Evolutionary conservation across 2,329 filamentous ascomycete genomes (phyloP).

Genomic region (Ceratocystis papillata): DNA sequence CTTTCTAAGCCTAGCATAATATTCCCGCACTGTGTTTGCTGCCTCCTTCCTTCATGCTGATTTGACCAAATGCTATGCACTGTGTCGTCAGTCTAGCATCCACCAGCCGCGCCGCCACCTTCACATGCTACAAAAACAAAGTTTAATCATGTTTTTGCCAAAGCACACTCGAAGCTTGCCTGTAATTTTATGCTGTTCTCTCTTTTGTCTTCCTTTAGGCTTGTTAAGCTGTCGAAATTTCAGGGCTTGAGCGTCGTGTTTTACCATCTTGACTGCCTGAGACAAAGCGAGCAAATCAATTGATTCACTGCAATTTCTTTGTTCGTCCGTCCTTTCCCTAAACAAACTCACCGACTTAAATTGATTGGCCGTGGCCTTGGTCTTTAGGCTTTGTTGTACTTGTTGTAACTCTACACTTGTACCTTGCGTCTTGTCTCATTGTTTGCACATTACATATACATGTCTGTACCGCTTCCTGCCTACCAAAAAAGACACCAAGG

Average conservation of each 20-base stretch:
- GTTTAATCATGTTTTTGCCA: background rate
- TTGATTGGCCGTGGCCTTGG: too few relatives aligned
- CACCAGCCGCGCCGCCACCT: background rate
- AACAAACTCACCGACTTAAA: background rate
- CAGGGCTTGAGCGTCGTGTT: background rate
- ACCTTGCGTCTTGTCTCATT: too few relatives aligned
- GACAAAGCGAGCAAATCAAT: background rate
- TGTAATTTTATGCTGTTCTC: background rate
- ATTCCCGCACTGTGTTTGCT: background rate
- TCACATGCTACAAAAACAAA: constrained; percentile 3
- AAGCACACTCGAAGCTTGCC: background rate
- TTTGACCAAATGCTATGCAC: background rate
- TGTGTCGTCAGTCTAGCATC: constrained; percentile 11
- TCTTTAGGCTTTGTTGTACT: too few relatives aligned
- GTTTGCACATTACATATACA: too few relatives aligned
- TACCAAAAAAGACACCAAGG: too few relatives aligned
- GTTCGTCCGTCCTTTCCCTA: background rate
- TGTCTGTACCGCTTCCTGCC: too few relatives aligned
- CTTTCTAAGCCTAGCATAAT: too few relatives aligned
- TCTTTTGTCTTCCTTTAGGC: background rate
- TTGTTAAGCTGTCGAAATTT: background rate
- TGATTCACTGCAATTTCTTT: constrained; percentile 4
- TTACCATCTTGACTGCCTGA: background rate
- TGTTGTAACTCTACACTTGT: too few relatives aligned
- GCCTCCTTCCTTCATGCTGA: background rate